Evolutionary conservation across 2,329 filamentous ascomycete genomes (phyloP).

Genomic region (Metarhizium rileyi): DNA sequence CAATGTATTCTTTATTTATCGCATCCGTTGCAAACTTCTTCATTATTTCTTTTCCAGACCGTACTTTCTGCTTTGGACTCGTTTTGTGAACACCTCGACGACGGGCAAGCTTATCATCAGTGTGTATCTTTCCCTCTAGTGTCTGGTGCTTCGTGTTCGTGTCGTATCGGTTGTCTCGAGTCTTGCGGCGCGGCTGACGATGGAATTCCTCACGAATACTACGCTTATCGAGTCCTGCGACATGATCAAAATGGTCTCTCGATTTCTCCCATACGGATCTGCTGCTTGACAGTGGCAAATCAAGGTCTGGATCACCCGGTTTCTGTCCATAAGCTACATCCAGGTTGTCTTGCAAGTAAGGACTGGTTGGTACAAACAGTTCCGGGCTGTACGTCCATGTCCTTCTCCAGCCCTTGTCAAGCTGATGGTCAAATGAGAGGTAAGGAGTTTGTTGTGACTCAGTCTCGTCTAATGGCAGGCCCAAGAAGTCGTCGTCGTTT

Average conservation of each 20-base stretch:
- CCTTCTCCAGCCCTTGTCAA: neutral
- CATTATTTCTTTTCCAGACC: constrained; percentile 38
- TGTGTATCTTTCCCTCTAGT: neutral
- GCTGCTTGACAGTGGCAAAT: neutral
- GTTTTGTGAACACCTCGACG: neutral
- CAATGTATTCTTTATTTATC: constrained; percentile 1
- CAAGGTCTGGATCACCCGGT: neutral
- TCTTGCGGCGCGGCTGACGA: constrained; percentile 11
- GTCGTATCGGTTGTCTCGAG: constrained; percentile 11
- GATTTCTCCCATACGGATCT: neutral
- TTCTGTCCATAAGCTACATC: neutral
- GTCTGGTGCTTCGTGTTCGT: neutral
- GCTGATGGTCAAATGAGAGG: neutral
- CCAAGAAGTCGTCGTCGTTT: neutral
- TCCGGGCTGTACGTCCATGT: neutral
- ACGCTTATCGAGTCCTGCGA: neutral
- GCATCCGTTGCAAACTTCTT: constrained; percentile 40
- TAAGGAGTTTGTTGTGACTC: neutral
- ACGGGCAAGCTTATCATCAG: neutral
- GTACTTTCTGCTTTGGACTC: constrained; percentile 16
- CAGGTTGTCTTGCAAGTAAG: neutral
- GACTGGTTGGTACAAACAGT: neutral
- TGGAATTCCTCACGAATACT: constrained; percentile 1
- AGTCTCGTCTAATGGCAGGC: neutral
- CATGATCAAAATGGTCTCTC: no score